Conservation (phyloP, 2,329 filamentous ascomycete genomes). For the Macrophomina tecta region DNA sequence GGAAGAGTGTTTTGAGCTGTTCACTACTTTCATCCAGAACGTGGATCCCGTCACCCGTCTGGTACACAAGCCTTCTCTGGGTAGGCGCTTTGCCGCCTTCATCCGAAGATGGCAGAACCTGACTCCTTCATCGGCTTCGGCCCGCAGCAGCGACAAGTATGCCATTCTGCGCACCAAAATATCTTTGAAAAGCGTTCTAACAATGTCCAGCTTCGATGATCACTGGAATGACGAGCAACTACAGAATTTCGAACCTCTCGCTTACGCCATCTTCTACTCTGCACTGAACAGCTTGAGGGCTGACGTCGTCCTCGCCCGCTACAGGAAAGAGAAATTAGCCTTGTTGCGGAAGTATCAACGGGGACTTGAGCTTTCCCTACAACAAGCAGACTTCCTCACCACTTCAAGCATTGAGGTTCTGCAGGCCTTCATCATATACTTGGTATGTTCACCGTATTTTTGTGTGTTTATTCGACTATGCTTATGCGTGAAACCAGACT, state of each 20-base stretch:
- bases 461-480: not conserved
- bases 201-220: slow-evolving; percentile 6
- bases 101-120: slow-evolving; percentile 22
- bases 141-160: slow-evolving; percentile 23
- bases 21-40: slow-evolving; percentile 21
- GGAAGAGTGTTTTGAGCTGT: slow-evolving; percentile 19
- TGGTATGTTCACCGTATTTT: slow-evolving; percentile 29
- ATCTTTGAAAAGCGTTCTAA: not conserved
- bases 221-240: slow-evolving; percentile 25
- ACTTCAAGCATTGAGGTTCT: slow-evolving; percentile 46
- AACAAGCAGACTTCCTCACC: slow-evolving; percentile 45
- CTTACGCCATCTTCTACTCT: slow-evolving; percentile 45
- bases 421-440: slow-evolving; percentile 45
- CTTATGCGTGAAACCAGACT: slow-evolving; percentile 30
- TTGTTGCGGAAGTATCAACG: slow-evolving; percentile 42
- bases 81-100: slow-evolving; percentile 18
- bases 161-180: not conserved
- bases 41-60: slow-evolving; percentile 27
- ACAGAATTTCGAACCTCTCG: slow-evolving; percentile 37
- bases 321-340: slow-evolving; percentile 41
- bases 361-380: slow-evolving; percentile 44
- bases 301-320: slow-evolving; percentile 39
- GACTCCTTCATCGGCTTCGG: slow-evolving; percentile 15
- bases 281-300: slow-evolving; percentile 43
- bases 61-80: slow-evolving; percentile 26